Evolutionary conservation across 228 moss, liverwort and hornwort species (phyloP).

Genomic region (Sphagnum fallax): DNA sequence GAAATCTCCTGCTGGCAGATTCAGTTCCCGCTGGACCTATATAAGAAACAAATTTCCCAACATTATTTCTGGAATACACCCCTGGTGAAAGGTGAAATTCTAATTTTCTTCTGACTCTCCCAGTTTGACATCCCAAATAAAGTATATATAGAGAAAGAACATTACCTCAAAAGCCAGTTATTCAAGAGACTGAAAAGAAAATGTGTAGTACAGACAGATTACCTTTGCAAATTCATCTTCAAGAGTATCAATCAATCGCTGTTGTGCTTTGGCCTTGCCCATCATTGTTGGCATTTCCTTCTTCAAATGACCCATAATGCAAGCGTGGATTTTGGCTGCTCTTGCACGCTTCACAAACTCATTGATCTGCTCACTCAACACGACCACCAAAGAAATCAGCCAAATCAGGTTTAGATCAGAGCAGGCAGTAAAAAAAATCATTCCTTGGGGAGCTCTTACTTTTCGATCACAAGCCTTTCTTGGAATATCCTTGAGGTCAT

Average conservation of each 20-base stretch:
- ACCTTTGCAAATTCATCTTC: conserved; percentile 93
- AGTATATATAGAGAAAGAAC: too few relatives aligned
- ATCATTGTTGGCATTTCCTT: conserved; percentile 98
- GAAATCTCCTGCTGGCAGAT: conserved; percentile 84
- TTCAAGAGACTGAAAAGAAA: too few relatives aligned
- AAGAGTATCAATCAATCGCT: conserved; percentile 75
- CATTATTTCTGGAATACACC: too few relatives aligned
- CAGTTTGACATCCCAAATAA: too few relatives aligned
- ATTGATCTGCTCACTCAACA: conserved; percentile 46
- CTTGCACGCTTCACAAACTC: conserved; percentile 99
- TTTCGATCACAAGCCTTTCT: conserved; percentile 93
- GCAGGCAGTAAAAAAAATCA: neutral
- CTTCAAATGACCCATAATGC: conserved; percentile 86
- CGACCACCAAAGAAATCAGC: neutral
- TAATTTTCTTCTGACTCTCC: too few relatives aligned
- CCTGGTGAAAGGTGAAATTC: too few relatives aligned
- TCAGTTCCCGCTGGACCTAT: conserved; percentile 88
- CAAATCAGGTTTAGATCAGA: neutral
- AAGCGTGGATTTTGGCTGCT: conserved; percentile 89
- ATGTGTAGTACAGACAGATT: neutral
- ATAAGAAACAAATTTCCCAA: too few relatives aligned
- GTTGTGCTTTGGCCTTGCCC: conserved; percentile 88
- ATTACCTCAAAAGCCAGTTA: too few relatives aligned
- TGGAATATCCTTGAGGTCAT: conserved; percentile 96
- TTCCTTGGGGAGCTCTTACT: conserved; percentile 16